Conservation (phyloP, 2,329 filamentous ascomycete species). For the Teratosphaeriaceae sp. region DNA sequence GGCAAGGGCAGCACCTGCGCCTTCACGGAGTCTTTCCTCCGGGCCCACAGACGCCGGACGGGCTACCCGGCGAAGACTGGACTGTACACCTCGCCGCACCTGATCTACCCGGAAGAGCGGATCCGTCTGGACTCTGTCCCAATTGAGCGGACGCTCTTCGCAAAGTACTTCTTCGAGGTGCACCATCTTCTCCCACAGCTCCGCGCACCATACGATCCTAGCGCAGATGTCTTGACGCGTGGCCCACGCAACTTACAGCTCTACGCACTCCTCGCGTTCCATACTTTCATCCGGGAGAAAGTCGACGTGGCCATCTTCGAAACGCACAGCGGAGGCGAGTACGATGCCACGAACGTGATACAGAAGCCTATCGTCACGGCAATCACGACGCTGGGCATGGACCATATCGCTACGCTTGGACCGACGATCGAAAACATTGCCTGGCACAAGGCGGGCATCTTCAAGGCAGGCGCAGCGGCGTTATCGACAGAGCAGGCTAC, state of each 20-base stretch:
- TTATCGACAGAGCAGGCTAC: conserved; percentile 31
- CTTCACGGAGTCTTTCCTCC: conserved; percentile 68
- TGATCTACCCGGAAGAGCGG: conserved; percentile 72
- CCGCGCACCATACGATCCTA: conserved; percentile 34
- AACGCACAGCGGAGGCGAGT: conserved; percentile 87
- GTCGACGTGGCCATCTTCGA: conserved; percentile 76
- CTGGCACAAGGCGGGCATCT: conserved; percentile 86
- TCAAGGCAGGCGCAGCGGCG: conserved; percentile 58
- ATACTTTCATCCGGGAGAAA: conserved; percentile 69
- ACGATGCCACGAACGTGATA: conserved; percentile 84
- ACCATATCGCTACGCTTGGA: conserved; percentile 75
- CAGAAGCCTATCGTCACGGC: conserved; percentile 61
- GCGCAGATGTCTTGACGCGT: conserved; percentile 55
- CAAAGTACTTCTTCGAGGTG: conserved; percentile 72
- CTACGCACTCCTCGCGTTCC: conserved; percentile 78
- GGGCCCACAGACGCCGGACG: conserved; percentile 42
- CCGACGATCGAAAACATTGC: conserved; percentile 71
- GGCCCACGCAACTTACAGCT: conserved; percentile 66
- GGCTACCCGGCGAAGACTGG: conserved; percentile 45
- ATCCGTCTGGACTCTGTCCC: conserved; percentile 70
- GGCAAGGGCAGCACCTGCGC: conserved; percentile 86
- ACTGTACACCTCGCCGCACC: conserved; percentile 78
- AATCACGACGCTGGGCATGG: conserved; percentile 75
- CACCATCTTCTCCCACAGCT: conserved; percentile 56
- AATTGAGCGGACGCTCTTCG: conserved; percentile 59